Percentiles rank a stretch among this genome's conserved stretches.
Conservation (phyloP, 306 rosid species). For the Prunus armeniaca region DNA sequence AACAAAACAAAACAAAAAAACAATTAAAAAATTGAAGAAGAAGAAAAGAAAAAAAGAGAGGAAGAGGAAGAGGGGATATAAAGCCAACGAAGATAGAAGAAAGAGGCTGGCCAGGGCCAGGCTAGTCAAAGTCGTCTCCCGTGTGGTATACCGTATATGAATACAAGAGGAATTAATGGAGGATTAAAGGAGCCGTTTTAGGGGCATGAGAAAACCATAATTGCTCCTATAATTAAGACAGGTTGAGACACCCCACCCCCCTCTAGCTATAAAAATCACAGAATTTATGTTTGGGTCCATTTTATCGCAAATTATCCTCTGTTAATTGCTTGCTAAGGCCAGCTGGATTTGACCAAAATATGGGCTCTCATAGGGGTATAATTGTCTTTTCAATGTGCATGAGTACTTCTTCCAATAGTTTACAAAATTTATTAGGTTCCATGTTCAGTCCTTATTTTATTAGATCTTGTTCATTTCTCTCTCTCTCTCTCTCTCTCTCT, state of each 20-base stretch:
- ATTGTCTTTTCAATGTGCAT: background rate
- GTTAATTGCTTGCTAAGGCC: background rate
- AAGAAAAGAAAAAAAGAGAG: background rate
- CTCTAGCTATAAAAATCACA: background rate
- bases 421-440: conserved; percentile 1
- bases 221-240: conserved; percentile 16
- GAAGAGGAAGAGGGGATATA: background rate
- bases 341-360: background rate
- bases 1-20: conserved; percentile 5
- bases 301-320: background rate
- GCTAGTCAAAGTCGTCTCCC: conserved; percentile 42
- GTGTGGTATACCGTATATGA: conserved; percentile 17
- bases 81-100: conserved; percentile 8
- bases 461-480: background rate
- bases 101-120: background rate
- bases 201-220: conserved; percentile 36
- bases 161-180: conserved; percentile 47
- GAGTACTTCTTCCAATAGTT: background rate
- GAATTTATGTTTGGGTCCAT: background rate
- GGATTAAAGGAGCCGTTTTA: conserved; percentile 42
- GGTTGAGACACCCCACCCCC: conserved; percentile 7
- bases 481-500: conserved; percentile 19
- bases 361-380: background rate
- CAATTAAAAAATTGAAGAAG: background rate
- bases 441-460: background rate